These are phyloP conservation scores for Trypanosoma avium DNA, from an alignment of 208 protist genomes.

Conservation along the genomic window DNA sequence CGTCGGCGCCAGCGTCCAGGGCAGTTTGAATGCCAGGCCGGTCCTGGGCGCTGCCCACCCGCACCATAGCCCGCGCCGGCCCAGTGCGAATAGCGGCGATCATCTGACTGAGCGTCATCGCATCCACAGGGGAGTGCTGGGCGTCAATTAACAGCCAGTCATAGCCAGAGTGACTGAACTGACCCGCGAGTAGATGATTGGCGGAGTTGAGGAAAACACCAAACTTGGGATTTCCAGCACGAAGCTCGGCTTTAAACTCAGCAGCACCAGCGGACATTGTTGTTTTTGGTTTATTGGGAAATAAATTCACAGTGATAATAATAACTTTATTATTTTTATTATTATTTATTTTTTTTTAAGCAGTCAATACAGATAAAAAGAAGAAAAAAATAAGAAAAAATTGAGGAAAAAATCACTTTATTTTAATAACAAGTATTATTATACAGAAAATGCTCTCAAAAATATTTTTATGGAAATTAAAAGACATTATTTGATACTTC, in stretches of 20 bases:
- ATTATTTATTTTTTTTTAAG: too few relatives aligned
- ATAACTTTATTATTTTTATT: too few relatives aligned
- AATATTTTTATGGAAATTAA: too few relatives aligned
- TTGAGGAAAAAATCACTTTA: too few relatives aligned
- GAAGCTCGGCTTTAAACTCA: constrained; percentile 80
- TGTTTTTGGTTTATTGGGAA: neutral
- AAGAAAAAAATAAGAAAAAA: neutral
- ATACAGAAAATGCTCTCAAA: too few relatives aligned
- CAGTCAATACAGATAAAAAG: neutral
- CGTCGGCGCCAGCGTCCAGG: constrained; percentile 75
- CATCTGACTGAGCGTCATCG: constrained; percentile 58
- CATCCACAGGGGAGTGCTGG: constrained; percentile 72
- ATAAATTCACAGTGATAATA: too few relatives aligned
- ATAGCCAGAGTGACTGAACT: constrained; percentile 84
- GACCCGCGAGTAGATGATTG: constrained; percentile 60
- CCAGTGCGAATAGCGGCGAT: constrained; percentile 67
- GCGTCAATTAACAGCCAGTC: constrained; percentile 82
- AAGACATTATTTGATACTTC: too few relatives aligned
- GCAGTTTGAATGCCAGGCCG: constrained; percentile 76
- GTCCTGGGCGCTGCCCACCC: constrained; percentile 69
- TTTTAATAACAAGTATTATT: too few relatives aligned
- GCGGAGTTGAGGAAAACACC: constrained; percentile 80
- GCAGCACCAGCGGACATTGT: constrained; percentile 60
- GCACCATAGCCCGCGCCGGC: constrained; percentile 64
- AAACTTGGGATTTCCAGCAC: constrained; percentile 80